A percentile compares a stretch with the other conserved stretches of the same genome.
Conservation (phyloP, 805 yeast genomes). For the Wickerhamomyces bisporus region DNA sequence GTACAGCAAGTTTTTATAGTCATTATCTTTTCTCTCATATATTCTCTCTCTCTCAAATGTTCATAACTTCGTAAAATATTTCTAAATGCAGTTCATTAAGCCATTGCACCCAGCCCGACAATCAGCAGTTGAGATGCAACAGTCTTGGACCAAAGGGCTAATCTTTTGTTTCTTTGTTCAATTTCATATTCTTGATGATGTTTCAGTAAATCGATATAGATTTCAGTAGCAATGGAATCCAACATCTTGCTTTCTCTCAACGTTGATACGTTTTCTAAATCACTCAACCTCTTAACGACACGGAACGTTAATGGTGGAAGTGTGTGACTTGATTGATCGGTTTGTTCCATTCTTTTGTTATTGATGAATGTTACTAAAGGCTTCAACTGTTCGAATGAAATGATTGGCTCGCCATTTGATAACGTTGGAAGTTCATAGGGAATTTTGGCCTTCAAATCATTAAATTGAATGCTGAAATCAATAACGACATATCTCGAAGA, state of each 20-base stretch:
- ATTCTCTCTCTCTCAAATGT: no score
- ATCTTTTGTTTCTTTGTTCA: slow-evolving; percentile 38
- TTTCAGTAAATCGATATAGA: slow-evolving; percentile 51
- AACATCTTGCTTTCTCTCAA: slow-evolving; percentile 40
- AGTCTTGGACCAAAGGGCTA: slow-evolving; percentile 52
- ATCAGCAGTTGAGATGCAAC: slow-evolving; percentile 53
- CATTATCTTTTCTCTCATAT: neutral
- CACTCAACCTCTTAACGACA: slow-evolving; percentile 40
- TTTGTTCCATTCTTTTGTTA: slow-evolving; percentile 29
- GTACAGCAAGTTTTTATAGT: neutral
- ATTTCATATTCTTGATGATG: slow-evolving; percentile 50
- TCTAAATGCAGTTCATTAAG: slow-evolving; percentile 22
- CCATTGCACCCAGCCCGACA: slow-evolving; percentile 57
- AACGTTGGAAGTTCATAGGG: slow-evolving; percentile 45
- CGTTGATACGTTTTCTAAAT: slow-evolving; percentile 34
- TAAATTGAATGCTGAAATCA: slow-evolving; percentile 60
- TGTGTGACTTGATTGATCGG: slow-evolving; percentile 12
- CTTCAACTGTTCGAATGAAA: slow-evolving; percentile 53
- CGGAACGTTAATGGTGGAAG: slow-evolving; percentile 33
- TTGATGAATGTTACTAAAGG: slow-evolving; percentile 61
- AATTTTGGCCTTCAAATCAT: slow-evolving; percentile 52
- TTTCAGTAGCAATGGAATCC: slow-evolving; percentile 49
- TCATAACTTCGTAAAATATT: slow-evolving; percentile 1
- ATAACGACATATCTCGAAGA: slow-evolving; percentile 52
- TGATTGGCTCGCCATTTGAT: slow-evolving; percentile 50